phyloP scores from a whole-genome alignment of 768 basidiomycete species.

The Sporobolomyces phaffii region DNA sequence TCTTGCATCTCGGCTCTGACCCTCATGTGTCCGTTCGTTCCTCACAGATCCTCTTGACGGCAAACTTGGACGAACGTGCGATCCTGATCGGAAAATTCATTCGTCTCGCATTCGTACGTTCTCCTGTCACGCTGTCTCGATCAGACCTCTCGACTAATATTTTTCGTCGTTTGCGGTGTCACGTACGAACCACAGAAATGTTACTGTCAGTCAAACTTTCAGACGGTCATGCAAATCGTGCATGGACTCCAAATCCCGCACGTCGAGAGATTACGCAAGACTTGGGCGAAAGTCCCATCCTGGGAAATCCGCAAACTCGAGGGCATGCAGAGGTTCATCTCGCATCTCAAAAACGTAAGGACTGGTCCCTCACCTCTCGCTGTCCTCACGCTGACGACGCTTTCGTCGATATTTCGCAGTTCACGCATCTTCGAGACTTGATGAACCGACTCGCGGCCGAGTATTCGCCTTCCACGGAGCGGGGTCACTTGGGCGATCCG shows the following conservation, averaged over 20 bases:
- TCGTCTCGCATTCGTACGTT: conserved; percentile 72
- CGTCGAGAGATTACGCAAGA: conserved; percentile 61
- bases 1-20: not conserved
- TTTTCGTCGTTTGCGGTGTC: not conserved
- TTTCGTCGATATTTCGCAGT: too few relatives aligned
- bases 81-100: conserved; percentile 70
- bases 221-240: conserved; percentile 71
- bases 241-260: conserved; percentile 65
- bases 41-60: conserved; percentile 60
- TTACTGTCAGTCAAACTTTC: conserved; percentile 69
- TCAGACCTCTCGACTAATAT: too few relatives aligned
- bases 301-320: conserved; percentile 69
- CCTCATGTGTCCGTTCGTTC: not conserved
- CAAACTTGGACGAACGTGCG: conserved; percentile 55
- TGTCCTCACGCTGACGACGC: too few relatives aligned
- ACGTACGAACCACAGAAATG: conserved; percentile 58
- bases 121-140: not conserved
- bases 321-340: conserved; percentile 64
- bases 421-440: conserved; percentile 34
- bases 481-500: not conserved
- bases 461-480: conserved; percentile 25
- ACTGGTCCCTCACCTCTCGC: not conserved
- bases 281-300: conserved; percentile 61
- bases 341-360: conserved; percentile 59
- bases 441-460: conserved; percentile 30